A percentile compares a stretch with the other conserved stretches of the same genome.
Evolutionary conservation across 1,284 basidiomycete species (phyloP).

Genomic region (Cystobasidium sp.): DNA sequence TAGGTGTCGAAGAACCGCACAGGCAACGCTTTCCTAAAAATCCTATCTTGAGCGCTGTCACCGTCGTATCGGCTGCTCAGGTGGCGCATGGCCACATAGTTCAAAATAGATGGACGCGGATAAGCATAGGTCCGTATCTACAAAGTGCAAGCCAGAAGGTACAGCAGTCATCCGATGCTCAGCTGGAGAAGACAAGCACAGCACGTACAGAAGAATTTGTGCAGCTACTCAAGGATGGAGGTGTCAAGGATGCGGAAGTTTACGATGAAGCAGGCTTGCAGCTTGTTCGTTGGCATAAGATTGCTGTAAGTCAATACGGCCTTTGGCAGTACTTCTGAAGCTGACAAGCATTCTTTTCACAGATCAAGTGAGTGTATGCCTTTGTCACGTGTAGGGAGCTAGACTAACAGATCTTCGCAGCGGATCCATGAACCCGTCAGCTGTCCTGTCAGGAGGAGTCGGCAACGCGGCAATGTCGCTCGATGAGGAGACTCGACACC

Average conservation of each 20-base stretch:
- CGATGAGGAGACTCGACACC: conserved; percentile 56
- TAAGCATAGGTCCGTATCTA: conserved; percentile 58
- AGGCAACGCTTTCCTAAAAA: conserved; percentile 55
- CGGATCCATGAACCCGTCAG: conserved; percentile 59
- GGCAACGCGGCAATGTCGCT: conserved; percentile 58
- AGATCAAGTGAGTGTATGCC: conserved; percentile 36
- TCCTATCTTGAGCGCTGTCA: conserved; percentile 58
- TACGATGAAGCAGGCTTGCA: conserved; percentile 57
- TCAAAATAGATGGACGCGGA: conserved; percentile 60
- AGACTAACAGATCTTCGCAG: conserved; percentile 53
- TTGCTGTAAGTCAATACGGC: conserved; percentile 46
- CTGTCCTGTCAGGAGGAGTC: conserved; percentile 59
- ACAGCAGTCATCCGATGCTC: conserved; percentile 15
- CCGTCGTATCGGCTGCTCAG: conserved; percentile 59
- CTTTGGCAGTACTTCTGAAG: neutral
- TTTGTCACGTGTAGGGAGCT: neutral
- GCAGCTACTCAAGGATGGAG: conserved; percentile 54
- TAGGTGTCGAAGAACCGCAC: conserved; percentile 59
- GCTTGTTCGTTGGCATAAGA: conserved; percentile 60
- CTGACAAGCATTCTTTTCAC: neutral
- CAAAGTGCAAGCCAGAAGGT: conserved; percentile 46
- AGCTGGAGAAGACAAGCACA: conserved; percentile 39
- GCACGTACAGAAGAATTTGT: conserved; percentile 50
- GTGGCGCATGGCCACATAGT: conserved; percentile 55
- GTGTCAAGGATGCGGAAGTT: conserved; percentile 59